phyloP scores from a whole-genome alignment of 1,284 basidiomycete species.

The Abortiporus biennis region DNA sequence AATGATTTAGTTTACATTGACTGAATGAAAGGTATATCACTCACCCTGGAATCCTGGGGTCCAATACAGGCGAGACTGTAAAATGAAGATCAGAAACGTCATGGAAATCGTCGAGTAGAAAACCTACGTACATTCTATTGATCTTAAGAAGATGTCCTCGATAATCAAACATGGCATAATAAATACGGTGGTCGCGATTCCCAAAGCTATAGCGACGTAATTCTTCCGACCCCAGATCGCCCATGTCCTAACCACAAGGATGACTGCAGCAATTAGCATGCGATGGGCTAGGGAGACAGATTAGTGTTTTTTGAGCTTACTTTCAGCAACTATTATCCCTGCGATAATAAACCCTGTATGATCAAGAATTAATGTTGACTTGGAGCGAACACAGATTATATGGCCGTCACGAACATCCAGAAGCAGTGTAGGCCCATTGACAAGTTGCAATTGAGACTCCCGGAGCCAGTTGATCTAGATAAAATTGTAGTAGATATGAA shows the following conservation, averaged over 20 bases:
- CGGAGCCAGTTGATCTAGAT: constrained; percentile 5
- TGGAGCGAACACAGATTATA: neutral
- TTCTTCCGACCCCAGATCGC: constrained; percentile 9
- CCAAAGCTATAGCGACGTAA: constrained; percentile 1
- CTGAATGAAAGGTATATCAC: neutral
- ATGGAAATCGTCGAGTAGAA: neutral
- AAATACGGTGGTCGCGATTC: neutral
- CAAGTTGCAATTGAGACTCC: constrained; percentile 1
- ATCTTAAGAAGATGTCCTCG: constrained; percentile 2
- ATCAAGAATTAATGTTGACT: too few species aligned
- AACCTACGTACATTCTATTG: constrained; percentile 4
- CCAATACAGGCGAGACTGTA: constrained; percentile 2
- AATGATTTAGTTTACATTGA: neutral
- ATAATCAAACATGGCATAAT: constrained; percentile 1
- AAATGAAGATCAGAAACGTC: neutral
- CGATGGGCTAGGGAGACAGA: too few species aligned
- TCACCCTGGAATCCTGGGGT: constrained; percentile 6
- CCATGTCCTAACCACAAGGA: constrained; percentile 8
- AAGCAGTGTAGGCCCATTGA: neutral
- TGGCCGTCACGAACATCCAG: constrained; percentile 4
- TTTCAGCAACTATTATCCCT: constrained; percentile 8
- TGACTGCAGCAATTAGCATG: neutral
- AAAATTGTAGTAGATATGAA: neutral
- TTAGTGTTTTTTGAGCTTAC: constrained; percentile 1
- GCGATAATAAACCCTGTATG: constrained; percentile 6